These are phyloP conservation scores for Salvia sclarea DNA, from an alignment of 305 asterid species.

Conservation along the genomic window DNA sequence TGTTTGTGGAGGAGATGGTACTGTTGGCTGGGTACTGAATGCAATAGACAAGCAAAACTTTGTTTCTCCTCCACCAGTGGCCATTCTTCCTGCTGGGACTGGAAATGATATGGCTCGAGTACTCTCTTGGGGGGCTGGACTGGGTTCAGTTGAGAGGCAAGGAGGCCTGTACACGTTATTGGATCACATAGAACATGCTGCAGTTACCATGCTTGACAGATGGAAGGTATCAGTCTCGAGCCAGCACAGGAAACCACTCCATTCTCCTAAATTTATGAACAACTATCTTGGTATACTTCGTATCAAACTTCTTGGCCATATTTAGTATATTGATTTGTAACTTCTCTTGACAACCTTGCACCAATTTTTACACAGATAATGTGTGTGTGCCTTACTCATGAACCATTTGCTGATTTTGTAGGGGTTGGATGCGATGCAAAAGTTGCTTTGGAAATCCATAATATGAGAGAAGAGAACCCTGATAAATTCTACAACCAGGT, in stretches of 20 bases:
- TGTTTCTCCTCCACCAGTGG: conserved; percentile 98
- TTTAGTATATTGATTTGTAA: conserved; percentile 17
- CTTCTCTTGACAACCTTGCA: conserved; percentile 28
- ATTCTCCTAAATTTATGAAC: conserved; percentile 75
- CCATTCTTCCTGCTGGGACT: conserved; percentile 98
- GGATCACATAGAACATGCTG: conserved; percentile 92
- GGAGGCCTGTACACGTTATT: conserved; percentile 90
- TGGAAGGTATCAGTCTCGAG: conserved; percentile 78
- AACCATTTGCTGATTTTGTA: conserved; percentile 37
- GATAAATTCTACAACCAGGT: conserved; percentile 99
- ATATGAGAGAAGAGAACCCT: conserved; percentile 97
- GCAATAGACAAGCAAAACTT: conserved; percentile 84
- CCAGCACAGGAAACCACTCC: conserved; percentile 69
- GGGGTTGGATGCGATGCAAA: conserved; percentile 99
- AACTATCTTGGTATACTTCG: conserved; percentile 82
- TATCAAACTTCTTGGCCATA: conserved; percentile 14
- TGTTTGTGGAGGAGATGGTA: conserved; percentile 98
- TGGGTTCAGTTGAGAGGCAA: conserved; percentile 96
- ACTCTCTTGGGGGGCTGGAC: conserved; percentile 95
- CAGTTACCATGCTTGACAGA: conserved; percentile 97
- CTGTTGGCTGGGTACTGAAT: conserved; percentile 94
- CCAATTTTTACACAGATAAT: conserved; percentile 10
- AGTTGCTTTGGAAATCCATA: conserved; percentile 97
- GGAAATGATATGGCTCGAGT: conserved; percentile 99
- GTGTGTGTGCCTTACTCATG: conserved; percentile 5